Evolutionary conservation across 1,284 basidiomycete species (phyloP).

Genomic region (Cutaneotrichosporon cavernicola): DNA sequence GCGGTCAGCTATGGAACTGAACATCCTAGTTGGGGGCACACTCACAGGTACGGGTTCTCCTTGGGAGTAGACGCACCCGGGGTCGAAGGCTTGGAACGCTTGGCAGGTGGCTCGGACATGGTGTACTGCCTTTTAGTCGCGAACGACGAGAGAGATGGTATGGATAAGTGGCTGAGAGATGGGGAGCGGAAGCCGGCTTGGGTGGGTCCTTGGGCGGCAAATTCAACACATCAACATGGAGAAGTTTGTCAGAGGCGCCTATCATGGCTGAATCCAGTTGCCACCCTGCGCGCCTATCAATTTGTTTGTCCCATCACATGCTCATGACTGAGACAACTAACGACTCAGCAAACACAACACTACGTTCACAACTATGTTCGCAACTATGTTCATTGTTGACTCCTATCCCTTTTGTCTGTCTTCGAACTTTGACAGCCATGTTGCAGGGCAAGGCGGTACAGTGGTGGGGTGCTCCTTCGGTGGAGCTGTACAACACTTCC

Average conservation of each 20-base stretch:
- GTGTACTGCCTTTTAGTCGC: neutral
- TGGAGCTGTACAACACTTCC: too few relatives aligned
- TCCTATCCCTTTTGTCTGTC: too few relatives aligned
- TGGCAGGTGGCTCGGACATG: constrained; percentile 44
- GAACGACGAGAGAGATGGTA: neutral
- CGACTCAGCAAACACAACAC: too few relatives aligned
- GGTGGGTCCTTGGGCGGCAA: constrained; percentile 3
- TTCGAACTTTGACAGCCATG: too few relatives aligned
- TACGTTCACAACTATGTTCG: too few relatives aligned
- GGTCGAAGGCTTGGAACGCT: constrained; percentile 40
- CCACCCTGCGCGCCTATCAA: constrained; percentile 9
- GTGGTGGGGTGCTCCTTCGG: too few relatives aligned
- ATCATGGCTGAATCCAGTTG: constrained; percentile 1
- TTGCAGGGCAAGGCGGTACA: too few relatives aligned
- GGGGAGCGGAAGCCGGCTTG: neutral
- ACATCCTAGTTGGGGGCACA: neutral
- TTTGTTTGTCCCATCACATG: too few relatives aligned
- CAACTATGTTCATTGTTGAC: too few relatives aligned
- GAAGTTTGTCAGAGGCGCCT: constrained; percentile 10
- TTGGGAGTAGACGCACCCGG: constrained; percentile 27
- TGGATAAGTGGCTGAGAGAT: neutral
- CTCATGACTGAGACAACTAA: too few relatives aligned
- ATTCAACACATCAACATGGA: neutral
- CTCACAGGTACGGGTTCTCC: constrained; percentile 49
- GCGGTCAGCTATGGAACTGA: constrained; percentile 5